Conservation (phyloP, 192 early-diverging fungal genomes). For the Coemansia sp. region DNA sequence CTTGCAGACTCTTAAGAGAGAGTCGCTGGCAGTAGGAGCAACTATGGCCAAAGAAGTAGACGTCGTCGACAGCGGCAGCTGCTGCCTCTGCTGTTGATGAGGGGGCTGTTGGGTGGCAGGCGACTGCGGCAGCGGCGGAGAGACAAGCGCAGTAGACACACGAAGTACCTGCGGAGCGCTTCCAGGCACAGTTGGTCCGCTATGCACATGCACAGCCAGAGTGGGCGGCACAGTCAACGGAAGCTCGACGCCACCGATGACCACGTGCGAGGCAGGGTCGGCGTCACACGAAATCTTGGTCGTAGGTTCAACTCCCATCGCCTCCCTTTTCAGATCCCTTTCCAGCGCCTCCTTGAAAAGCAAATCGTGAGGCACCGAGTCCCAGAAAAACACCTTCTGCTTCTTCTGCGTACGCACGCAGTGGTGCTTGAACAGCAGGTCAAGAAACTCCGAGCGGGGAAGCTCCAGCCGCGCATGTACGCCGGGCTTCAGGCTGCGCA, state of each 20-base stretch:
- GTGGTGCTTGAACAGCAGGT: slow-evolving; percentile 93
- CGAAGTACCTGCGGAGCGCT: slow-evolving; percentile 5
- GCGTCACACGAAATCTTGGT: slow-evolving; percentile 54
- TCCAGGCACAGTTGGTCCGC: neutral
- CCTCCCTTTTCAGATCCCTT: slow-evolving; percentile 93
- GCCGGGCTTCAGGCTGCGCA: slow-evolving; percentile 94
- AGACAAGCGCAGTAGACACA: slow-evolving; percentile 26
- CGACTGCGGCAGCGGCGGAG: neutral
- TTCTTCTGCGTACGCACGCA: slow-evolving; percentile 99
- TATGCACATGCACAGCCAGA: slow-evolving; percentile 39
- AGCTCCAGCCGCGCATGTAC: slow-evolving; percentile 92
- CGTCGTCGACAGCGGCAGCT: neutral
- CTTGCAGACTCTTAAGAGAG: neutral
- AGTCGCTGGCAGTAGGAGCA: neutral
- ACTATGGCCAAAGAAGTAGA: neutral
- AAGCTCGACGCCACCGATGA: slow-evolving; percentile 53
- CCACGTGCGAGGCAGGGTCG: slow-evolving; percentile 40
- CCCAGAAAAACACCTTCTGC: slow-evolving; percentile 99
- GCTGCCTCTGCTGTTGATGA: neutral
- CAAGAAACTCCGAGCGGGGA: slow-evolving; percentile 90
- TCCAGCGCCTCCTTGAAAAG: slow-evolving; percentile 97
- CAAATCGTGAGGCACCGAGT: slow-evolving; percentile 90
- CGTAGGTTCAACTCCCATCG: slow-evolving; percentile 81
- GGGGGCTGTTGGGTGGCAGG: neutral
- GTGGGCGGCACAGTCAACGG: slow-evolving; percentile 56